phyloP scores from a whole-genome alignment of 2,329 filamentous ascomycete genomes.

The Fusarium torulosum region DNA sequence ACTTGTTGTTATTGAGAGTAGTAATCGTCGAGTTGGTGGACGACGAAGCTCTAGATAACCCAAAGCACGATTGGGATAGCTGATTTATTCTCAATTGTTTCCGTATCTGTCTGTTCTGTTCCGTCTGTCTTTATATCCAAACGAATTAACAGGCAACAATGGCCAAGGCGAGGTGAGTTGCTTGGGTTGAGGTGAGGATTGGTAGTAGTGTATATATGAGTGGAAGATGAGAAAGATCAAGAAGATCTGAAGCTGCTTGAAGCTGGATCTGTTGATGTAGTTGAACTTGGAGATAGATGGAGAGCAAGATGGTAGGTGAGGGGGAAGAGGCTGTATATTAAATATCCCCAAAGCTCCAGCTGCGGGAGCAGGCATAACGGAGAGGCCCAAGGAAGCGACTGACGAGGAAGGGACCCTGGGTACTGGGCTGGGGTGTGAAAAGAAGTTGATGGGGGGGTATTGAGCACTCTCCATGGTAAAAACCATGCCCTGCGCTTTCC shows the following conservation, averaged over 20 bases:
- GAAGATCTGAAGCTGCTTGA: constrained; percentile 34
- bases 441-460: constrained; percentile 24
- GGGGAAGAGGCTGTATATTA: constrained; percentile 51
- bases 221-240: constrained; percentile 25
- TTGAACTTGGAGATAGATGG: constrained; percentile 44
- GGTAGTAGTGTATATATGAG: constrained; percentile 23
- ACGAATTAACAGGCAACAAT: constrained; percentile 29
- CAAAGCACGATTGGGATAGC: constrained; percentile 25
- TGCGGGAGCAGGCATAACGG: constrained; percentile 35
- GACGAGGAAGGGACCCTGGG: constrained; percentile 30
- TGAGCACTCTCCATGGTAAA: neutral
- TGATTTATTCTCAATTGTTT: constrained; percentile 29
- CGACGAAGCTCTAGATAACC: constrained; percentile 34
- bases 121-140: constrained; percentile 34
- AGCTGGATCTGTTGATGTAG: constrained; percentile 34
- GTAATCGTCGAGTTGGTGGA: constrained; percentile 27
- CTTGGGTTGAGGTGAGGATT: constrained; percentile 21
- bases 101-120: constrained; percentile 31
- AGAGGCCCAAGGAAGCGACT: constrained; percentile 35
- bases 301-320: constrained; percentile 40
- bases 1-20: constrained; percentile 19
- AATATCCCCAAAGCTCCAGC: constrained; percentile 49
- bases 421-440: constrained; percentile 15
- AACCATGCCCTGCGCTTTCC: constrained; percentile 6
- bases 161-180: constrained; percentile 20